Percentiles rank a stretch among this genome's conserved stretches.
These are phyloP conservation scores for Tardiomyces depauwii DNA, from an alignment of 1,139 yeast genomes.

Conservation along the genomic window DNA sequence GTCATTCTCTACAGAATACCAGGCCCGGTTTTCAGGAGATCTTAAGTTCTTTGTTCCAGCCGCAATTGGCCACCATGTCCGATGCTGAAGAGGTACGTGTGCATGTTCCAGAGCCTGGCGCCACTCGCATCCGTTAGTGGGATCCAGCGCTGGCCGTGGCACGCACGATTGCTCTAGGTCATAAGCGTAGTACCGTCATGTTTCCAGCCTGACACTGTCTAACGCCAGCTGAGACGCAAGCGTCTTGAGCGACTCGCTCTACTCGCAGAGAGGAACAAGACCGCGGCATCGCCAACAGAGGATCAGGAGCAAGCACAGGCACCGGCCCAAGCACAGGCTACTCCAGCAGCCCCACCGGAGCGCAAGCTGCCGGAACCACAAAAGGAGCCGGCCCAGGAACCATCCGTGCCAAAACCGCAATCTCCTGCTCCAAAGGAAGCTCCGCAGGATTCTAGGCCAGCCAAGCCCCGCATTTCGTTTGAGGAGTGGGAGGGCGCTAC, in stretches of 20 bases:
- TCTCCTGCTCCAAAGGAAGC: constrained; percentile 1
- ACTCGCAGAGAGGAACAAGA: not conserved
- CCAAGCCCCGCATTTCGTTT: constrained; percentile 4
- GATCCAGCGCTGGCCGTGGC: no score
- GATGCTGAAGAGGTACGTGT: not conserved
- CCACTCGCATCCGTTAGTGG: no score
- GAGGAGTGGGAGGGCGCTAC: constrained; percentile 13
- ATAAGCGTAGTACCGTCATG: no score
- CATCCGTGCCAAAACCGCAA: not conserved
- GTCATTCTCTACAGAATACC: no score
- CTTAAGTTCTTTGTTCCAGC: no score
- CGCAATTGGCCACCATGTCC: not conserved
- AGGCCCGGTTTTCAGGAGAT: no score
- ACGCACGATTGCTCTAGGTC: no score
- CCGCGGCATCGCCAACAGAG: not conserved
- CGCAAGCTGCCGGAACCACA: no score
- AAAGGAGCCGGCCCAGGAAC: constrained; percentile 1
- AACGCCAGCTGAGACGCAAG: not conserved
- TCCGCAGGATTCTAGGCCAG: not conserved
- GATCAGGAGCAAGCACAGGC: not conserved
- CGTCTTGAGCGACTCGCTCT: not conserved
- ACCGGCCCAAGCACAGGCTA: not conserved
- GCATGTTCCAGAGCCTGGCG: no score
- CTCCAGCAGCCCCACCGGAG: no score
- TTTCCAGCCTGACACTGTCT: no score